These are phyloP conservation scores for Monoraphidium neglectum DNA, from an alignment of 139 green algal genomes.

Conservation along the genomic window DNA sequence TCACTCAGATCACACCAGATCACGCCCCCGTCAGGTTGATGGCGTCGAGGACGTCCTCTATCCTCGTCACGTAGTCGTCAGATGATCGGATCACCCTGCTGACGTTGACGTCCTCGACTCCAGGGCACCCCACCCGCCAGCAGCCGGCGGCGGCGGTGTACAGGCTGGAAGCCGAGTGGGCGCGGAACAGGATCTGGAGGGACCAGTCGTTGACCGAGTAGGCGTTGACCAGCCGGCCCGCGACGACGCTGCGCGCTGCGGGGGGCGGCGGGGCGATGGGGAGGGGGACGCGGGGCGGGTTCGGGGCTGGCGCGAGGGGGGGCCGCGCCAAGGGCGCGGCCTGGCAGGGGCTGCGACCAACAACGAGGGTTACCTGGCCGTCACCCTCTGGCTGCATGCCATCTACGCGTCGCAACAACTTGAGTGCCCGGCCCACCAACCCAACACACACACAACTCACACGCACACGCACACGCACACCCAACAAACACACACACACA, in stretches of 20 bases:
- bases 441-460: neutral
- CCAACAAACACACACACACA: neutral
- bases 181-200: slow-evolving; percentile 66
- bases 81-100: slow-evolving; percentile 55
- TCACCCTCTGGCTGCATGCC: neutral
- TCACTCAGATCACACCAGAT: too few relatives aligned
- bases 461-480: neutral
- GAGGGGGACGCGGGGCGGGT: neutral
- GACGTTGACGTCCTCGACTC: slow-evolving; percentile 82
- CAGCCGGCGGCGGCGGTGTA: slow-evolving; percentile 32
- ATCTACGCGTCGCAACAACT: neutral
- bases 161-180: slow-evolving; percentile 22
- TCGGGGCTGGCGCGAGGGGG: neutral
- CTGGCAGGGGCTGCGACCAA: too few relatives aligned
- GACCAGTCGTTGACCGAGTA: slow-evolving; percentile 84
- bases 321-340: too few relatives aligned
- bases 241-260: slow-evolving; percentile 65
- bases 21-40: slow-evolving; percentile 43
- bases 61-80: slow-evolving; percentile 58
- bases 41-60: slow-evolving; percentile 58
- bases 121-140: slow-evolving; percentile 41
- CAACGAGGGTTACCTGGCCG: too few relatives aligned
- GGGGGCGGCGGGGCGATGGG: too few relatives aligned
- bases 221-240: slow-evolving; percentile 80
- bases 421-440: neutral